Evolutionary conservation across 2,329 filamentous ascomycete genomes (phyloP).

Genomic region (Catunica adiposa): DNA sequence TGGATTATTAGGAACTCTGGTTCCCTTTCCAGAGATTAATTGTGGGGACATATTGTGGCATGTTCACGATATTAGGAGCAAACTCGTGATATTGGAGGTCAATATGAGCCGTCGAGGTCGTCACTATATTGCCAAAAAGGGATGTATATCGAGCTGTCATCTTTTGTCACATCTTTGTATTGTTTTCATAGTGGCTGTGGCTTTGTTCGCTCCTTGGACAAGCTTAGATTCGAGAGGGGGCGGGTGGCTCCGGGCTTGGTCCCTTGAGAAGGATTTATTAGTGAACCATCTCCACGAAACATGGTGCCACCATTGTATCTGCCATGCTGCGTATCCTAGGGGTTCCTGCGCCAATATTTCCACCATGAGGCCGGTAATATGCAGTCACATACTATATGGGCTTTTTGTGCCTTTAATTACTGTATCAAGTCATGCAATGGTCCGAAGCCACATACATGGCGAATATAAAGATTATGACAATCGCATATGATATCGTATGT

Average conservation of each 20-base stretch:
- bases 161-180: no score
- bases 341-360: neutral
- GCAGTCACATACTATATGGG: neutral
- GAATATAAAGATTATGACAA: no score
- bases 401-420: no score
- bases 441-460: no score
- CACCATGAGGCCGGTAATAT: neutral
- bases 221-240: neutral
- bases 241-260: neutral
- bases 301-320: neutral
- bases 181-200: no score
- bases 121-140: no score
- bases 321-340: neutral
- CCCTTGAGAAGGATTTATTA: neutral
- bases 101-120: no score
- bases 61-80: neutral
- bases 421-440: neutral
- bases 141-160: no score
- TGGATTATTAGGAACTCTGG: neutral
- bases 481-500: no score
- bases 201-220: neutral
- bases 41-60: neutral
- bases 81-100: neutral
- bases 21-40: neutral
- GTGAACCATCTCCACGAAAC: constrained; percentile 1